These are phyloP conservation scores for Cylindrotheca closterium DNA, from an alignment of 108 stramenopile genomes.

Conservation along the genomic window DNA sequence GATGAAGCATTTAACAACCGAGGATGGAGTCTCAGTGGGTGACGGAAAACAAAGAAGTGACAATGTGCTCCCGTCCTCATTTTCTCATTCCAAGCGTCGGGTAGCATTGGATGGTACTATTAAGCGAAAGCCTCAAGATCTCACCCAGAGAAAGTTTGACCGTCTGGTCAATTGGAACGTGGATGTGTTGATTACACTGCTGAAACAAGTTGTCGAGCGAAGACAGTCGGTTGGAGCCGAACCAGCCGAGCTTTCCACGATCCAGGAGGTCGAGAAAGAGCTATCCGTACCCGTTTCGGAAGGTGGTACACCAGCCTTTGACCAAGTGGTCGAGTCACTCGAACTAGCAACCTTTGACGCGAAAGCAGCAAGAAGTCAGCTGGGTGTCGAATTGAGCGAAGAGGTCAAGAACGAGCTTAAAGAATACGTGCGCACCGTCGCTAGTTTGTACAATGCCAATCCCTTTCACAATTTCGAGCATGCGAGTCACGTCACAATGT, in stretches of 20 bases:
- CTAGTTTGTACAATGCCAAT: constrained; percentile 25
- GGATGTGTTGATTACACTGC: constrained; percentile 13
- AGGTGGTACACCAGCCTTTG: neutral
- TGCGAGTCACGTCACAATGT: constrained; percentile 31
- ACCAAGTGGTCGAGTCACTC: neutral
- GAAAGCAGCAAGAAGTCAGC: too few relatives aligned
- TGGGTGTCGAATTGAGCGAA: neutral
- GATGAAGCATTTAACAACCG: neutral
- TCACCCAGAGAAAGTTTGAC: constrained; percentile 1
- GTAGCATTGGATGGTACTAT: neutral
- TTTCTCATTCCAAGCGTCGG: neutral
- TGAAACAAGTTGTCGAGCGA: constrained; percentile 12
- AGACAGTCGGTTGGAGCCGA: neutral
- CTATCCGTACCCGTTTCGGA: neutral
- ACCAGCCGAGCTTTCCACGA: neutral
- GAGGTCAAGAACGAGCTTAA: constrained; percentile 7
- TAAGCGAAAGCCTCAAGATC: constrained; percentile 3
- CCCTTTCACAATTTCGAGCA: constrained; percentile 50
- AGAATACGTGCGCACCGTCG: constrained; percentile 1
- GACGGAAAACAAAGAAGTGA: neutral
- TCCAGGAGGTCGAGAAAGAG: neutral
- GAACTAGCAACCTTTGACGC: neutral
- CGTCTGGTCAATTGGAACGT: constrained; percentile 24
- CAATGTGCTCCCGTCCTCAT: neutral
- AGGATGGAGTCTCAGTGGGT: neutral